phyloP scores from a whole-genome alignment of 176 grass and related monocot genomes.

The Oryza coarctata region DNA sequence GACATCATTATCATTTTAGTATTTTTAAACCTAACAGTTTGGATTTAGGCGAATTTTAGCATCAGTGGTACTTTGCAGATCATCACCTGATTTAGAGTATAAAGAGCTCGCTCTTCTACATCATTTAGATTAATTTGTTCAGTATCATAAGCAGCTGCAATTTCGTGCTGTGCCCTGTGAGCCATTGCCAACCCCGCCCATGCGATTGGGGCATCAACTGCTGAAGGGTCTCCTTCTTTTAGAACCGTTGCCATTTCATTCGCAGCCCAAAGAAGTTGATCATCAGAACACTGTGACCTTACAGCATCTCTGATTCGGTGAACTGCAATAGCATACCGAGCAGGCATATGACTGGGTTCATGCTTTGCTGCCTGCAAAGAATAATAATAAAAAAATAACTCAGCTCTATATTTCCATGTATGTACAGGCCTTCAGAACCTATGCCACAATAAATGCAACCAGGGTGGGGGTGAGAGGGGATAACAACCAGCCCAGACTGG shows the following conservation, averaged over 20 bases:
- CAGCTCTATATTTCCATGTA: neutral
- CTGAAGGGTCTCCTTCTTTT: conserved; percentile 86
- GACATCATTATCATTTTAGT: neutral
- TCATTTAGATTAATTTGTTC: conserved; percentile 61
- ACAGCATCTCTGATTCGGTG: conserved; percentile 94
- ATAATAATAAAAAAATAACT: conserved; percentile 11
- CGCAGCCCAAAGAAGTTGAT: conserved; percentile 90
- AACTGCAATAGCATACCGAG: conserved; percentile 83
- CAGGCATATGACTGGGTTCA: conserved; percentile 95
- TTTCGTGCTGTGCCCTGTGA: conserved; percentile 90
- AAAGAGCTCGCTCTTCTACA: conserved; percentile 74
- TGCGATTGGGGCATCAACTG: conserved; percentile 83
- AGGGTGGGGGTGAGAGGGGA: too few relatives aligned
- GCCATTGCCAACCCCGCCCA: conserved; percentile 95
- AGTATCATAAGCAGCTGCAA: conserved; percentile 58
- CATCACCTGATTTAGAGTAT: conserved; percentile 83
- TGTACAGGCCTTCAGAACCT: conserved; percentile 7
- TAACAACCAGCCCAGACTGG: neutral
- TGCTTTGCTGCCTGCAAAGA: conserved; percentile 74
- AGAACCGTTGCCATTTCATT: conserved; percentile 90
- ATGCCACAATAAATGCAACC: neutral
- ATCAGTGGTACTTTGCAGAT: conserved; percentile 13
- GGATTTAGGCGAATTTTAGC: conserved; percentile 15
- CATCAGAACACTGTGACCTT: conserved; percentile 68
- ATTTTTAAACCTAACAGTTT: conserved; percentile 20